Base-by-base conservation (phyloP, 1,139 yeast genomes). In the Kodamaea sp. region DNA sequence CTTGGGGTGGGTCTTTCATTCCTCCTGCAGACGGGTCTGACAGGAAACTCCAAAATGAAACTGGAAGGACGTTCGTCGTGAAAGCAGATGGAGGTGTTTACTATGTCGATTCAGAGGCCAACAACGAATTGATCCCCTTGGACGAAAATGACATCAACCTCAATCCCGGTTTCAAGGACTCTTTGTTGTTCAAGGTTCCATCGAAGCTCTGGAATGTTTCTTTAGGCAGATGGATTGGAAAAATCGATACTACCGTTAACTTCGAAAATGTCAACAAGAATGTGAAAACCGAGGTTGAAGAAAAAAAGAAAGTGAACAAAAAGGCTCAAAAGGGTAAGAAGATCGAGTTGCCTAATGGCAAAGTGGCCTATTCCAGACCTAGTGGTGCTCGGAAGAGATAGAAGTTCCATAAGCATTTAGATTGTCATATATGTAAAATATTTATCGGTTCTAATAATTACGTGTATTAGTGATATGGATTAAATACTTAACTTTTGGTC, bases 41-140 rank as follows among this genome's bases (percentile, higher is more conserved):
- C 37, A 52, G 75, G 25, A 66, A 57, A 39, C 55, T 75, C 4
- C 39, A 35, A 23, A 60, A 64, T 35, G 66, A 63, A 11, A 55
- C 51, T 31, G 88, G 85, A 2, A 80, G 77, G 51, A 66, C 70
- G 24, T 82, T 89, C 46, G 47, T 78, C 28, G 83, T 89, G 3
- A 75, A 80, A 41, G 72, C 82, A 15, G 80, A 78, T 37, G 95
- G 95, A n/a, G 60, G 66, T 2, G 89, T 89, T 9, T 79, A 66
- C 55, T 60, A 83, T 26, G 57, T 79, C 12, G 88, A 83, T 41
- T 59, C 61, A n/a, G 73, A 70, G 25, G 74, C 68, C 8, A 59
- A 60, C 15, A 73, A 66, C 15, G 61, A 53, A n/a, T 48, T 59
- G 31, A 45, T 56, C 19, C 43, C 49, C 20, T 44, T 70, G 35